Evolutionary conservation across 108 stramenopile genomes (phyloP).

Genomic region (Cyclotella kingstonii): DNA sequence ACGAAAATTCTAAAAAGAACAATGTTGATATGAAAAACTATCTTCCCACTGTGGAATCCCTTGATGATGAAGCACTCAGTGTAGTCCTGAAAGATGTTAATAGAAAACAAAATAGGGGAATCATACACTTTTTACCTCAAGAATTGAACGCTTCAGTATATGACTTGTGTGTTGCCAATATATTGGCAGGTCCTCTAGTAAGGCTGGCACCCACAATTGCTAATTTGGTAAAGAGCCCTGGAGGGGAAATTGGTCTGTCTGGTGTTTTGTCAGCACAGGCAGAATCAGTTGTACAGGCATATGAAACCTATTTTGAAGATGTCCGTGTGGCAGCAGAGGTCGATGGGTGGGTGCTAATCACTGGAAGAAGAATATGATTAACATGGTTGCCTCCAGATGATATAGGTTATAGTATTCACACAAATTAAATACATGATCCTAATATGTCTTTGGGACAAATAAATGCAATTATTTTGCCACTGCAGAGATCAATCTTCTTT

Average conservation of each 20-base stretch:
- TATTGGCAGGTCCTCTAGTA: conserved; percentile 68
- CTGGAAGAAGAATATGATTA: conserved; percentile 61
- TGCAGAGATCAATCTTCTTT: no score
- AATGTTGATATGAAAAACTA: conserved; percentile 64
- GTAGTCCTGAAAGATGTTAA: conserved; percentile 62
- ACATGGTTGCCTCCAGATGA: no score
- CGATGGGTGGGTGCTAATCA: conserved; percentile 67
- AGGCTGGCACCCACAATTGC: conserved; percentile 59
- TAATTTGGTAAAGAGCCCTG: conserved; percentile 50
- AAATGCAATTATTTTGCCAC: no score
- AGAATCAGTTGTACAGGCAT: conserved; percentile 57
- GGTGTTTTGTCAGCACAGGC: conserved; percentile 65
- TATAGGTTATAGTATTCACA: no score
- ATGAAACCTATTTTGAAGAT: conserved; percentile 60
- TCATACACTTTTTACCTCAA: conserved; percentile 42
- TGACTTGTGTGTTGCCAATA: conserved; percentile 76
- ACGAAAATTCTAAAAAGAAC: conserved; percentile 70
- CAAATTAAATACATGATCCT: no score
- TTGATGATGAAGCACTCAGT: conserved; percentile 64
- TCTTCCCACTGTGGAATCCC: conserved; percentile 53
- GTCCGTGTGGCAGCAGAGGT: conserved; percentile 53
- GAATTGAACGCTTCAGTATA: conserved; percentile 55
- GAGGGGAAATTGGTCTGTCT: conserved; percentile 65
- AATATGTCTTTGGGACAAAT: no score
- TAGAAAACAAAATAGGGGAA: conserved; percentile 33